A percentile compares a stretch with the other conserved stretches of the same genome.
Evolutionary conservation across 768 basidiomycete genomes (phyloP).

Genomic region (Rhizopogon vulgaris): DNA sequence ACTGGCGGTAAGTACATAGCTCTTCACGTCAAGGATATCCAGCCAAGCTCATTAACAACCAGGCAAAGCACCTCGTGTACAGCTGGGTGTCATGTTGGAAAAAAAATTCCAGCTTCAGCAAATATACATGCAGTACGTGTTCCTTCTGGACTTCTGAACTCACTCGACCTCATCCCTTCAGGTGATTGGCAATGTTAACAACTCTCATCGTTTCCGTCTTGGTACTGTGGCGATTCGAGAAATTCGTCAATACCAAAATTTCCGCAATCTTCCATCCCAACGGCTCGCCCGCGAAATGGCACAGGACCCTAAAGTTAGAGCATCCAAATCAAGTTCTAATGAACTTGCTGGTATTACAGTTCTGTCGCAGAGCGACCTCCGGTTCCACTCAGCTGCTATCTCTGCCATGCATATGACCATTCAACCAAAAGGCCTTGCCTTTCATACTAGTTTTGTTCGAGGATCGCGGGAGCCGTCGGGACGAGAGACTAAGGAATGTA

Average conservation of each 20-base stretch:
- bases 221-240: constrained; percentile 87
- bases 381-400: constrained; percentile 57
- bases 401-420: constrained; percentile 53
- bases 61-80: constrained; percentile 65
- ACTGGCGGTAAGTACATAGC: constrained; percentile 56
- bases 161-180: constrained; percentile 15
- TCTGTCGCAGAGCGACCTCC: constrained; percentile 56
- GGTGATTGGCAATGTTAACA: constrained; percentile 85
- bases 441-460: too few relatives aligned
- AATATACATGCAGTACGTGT: constrained; percentile 30
- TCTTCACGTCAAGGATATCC: background rate
- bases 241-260: constrained; percentile 83
- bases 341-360: background rate
- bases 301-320: constrained; percentile 81
- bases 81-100: constrained; percentile 59
- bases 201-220: constrained; percentile 79
- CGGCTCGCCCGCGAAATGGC: constrained; percentile 39
- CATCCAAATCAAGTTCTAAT: background rate
- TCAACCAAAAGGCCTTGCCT: constrained; percentile 26
- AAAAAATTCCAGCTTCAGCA: constrained; percentile 41
- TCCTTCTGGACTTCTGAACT: background rate
- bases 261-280: constrained; percentile 85
- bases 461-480: too few relatives aligned
- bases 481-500: too few relatives aligned
- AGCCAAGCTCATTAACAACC: background rate